Conservation (phyloP, 2,329 filamentous ascomycete species). For the Coniosporium tulheliwenetii region DNA sequence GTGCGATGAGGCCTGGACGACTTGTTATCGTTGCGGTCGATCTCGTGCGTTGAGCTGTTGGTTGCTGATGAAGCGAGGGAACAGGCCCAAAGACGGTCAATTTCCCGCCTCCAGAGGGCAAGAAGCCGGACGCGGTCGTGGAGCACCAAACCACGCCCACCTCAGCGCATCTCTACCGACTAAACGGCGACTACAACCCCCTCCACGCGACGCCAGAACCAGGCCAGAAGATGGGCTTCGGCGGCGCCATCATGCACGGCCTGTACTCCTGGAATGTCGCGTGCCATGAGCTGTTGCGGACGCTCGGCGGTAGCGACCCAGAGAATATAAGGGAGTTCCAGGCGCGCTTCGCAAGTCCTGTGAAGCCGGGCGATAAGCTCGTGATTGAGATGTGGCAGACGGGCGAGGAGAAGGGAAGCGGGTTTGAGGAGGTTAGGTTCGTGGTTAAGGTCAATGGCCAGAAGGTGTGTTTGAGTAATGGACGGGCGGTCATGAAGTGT, state of each 20-base stretch:
- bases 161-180: slow-evolving; percentile 62
- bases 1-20: too few species aligned
- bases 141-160: slow-evolving; percentile 55
- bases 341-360: slow-evolving; percentile 72
- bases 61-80: too few species aligned
- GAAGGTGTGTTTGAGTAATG: slow-evolving; percentile 79
- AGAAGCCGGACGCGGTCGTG: slow-evolving; percentile 54
- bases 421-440: slow-evolving; percentile 74
- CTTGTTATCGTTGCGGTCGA: too few species aligned
- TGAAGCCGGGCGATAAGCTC: slow-evolving; percentile 69
- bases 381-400: slow-evolving; percentile 69
- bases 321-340: slow-evolving; percentile 78
- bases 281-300: slow-evolving; percentile 55
- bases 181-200: slow-evolving; percentile 92
- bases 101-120: slow-evolving; percentile 60
- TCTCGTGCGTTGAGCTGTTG: too few species aligned
- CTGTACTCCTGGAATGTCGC: slow-evolving; percentile 77
- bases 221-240: slow-evolving; percentile 79
- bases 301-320: slow-evolving; percentile 61
- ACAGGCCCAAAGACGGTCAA: slow-evolving; percentile 53
- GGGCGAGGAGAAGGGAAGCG: slow-evolving; percentile 44
- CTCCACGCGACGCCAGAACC: slow-evolving; percentile 78
- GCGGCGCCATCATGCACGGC: slow-evolving; percentile 77
- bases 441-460: slow-evolving; percentile 61
- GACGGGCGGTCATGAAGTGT: slow-evolving; percentile 60